A percentile compares a stretch with the other conserved stretches of the same genome.
Evolutionary conservation across 805 yeast species (phyloP).

Genomic region (Wickerhamomyces sydowiorum): DNA sequence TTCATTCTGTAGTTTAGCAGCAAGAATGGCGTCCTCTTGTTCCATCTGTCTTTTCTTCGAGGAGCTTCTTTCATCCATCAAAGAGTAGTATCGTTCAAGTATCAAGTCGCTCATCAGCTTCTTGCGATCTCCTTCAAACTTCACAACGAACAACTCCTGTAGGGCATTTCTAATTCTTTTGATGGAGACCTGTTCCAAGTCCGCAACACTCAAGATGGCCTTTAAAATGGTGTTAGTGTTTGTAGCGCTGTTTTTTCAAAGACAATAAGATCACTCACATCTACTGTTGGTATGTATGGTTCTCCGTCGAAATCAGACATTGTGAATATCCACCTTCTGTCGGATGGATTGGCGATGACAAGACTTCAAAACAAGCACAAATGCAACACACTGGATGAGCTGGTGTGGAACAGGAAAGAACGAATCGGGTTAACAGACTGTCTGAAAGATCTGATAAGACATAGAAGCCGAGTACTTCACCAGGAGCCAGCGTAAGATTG

Average conservation of each 20-base stretch:
- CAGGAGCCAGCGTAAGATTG: no score
- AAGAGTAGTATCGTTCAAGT: conserved; percentile 46
- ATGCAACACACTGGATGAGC: no score
- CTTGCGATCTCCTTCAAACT: conserved; percentile 40
- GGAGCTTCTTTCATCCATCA: conserved; percentile 36
- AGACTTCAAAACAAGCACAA: no score
- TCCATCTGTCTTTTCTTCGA: conserved; percentile 32
- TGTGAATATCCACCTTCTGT: not conserved
- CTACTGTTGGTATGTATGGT: conserved; percentile 53
- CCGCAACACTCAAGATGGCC: conserved; percentile 71
- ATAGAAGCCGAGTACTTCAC: no score
- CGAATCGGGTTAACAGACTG: no score
- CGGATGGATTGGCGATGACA: not conserved
- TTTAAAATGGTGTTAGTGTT: conserved; percentile 16
- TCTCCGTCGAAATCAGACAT: conserved; percentile 12
- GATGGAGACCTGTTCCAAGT: conserved; percentile 63
- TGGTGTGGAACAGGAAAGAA: no score
- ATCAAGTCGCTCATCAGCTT: conserved; percentile 56
- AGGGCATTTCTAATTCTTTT: conserved; percentile 66
- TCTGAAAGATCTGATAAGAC: no score
- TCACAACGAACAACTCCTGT: conserved; percentile 59
- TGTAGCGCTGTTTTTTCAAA: no score
- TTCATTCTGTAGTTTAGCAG: conserved; percentile 38
- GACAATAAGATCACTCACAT: conserved; percentile 35
- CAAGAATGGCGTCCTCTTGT: conserved; percentile 45